These are phyloP conservation scores for Nidularia pulvinata DNA, from an alignment of 768 basidiomycete genomes.

Conservation along the genomic window DNA sequence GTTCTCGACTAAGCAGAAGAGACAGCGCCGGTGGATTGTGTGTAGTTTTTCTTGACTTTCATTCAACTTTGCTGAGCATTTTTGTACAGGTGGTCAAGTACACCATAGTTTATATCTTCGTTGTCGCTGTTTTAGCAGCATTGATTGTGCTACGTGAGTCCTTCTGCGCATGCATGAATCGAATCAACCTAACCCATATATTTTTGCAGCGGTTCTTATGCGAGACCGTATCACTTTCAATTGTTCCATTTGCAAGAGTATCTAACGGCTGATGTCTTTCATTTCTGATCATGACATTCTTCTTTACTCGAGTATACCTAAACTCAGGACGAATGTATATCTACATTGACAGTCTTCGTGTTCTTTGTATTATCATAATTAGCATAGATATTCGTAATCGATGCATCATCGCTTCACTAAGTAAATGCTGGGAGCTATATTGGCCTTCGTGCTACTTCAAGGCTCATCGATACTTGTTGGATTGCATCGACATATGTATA, in stretches of 20 bases:
- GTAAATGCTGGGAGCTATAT: not conserved
- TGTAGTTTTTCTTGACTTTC: conserved; percentile 17
- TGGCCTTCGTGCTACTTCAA: not conserved
- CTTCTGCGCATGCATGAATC: not conserved
- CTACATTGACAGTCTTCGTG: not conserved
- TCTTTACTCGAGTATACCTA: not conserved
- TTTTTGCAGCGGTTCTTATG: conserved; percentile 72
- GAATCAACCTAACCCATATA: conserved; percentile 4
- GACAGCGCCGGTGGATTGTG: conserved; percentile 90
- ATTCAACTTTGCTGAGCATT: conserved; percentile 1
- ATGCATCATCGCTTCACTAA: not conserved
- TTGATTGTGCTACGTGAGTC: conserved; percentile 82
- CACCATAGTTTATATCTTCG: conserved; percentile 75
- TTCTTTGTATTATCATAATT: conserved; percentile 10
- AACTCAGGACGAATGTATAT: not conserved
- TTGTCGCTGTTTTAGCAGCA: conserved; percentile 78
- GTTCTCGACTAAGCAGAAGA: conserved; percentile 93
- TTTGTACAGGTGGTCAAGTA: conserved; percentile 72
- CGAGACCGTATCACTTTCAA: conserved; percentile 74
- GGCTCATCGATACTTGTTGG: not conserved
- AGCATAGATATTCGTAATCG: not conserved
- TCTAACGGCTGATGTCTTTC: conserved; percentile 47
- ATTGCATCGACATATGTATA: not conserved
- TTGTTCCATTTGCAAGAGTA: conserved; percentile 85
- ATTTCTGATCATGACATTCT: conserved; percentile 3